Conservation (phyloP, 192 early-diverging fungal species). For the Entomortierella chlamydospora region DNA sequence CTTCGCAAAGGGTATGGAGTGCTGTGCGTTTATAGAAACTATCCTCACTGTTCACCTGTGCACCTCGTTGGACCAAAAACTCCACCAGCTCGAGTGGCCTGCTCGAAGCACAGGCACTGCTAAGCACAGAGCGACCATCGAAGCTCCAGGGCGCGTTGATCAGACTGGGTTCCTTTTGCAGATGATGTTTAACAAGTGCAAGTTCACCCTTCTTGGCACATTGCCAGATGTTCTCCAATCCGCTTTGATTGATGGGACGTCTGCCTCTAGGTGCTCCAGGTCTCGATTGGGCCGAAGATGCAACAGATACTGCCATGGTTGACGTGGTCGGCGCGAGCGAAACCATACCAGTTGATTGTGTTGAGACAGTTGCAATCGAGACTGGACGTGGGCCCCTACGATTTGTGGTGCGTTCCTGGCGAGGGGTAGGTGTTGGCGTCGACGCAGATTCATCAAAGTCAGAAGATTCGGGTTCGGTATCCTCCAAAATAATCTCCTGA, state of each 20-base stretch:
- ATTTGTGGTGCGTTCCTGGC: not conserved
- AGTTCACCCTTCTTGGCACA: conserved; percentile 51
- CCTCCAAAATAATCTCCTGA: conserved; percentile 17
- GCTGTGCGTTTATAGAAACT: conserved; percentile 47
- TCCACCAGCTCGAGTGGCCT: conserved; percentile 48
- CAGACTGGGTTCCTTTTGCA: conserved; percentile 29
- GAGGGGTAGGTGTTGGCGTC: not conserved
- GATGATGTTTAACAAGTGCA: conserved; percentile 19
- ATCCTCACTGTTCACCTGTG: conserved; percentile 44
- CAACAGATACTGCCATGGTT: conserved; percentile 38
- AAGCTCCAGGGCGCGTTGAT: conserved; percentile 47
- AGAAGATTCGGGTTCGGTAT: conserved; percentile 1
- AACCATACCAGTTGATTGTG: conserved; percentile 44
- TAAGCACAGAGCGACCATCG: conserved; percentile 48
- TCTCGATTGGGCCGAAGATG: conserved; percentile 34
- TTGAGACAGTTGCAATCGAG: conserved; percentile 32
- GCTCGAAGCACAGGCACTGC: conserved; percentile 47
- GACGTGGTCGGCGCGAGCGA: conserved; percentile 47
- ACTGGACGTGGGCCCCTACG: conserved; percentile 13
- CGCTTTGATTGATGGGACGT: conserved; percentile 13
- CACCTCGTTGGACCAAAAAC: conserved; percentile 42
- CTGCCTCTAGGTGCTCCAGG: not conserved
- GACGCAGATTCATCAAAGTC: not conserved
- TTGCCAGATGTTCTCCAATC: conserved; percentile 48
- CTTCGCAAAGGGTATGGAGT: conserved; percentile 47